These are phyloP conservation scores for Podaxis mareebaensis DNA, from an alignment of 768 basidiomycete genomes.

Conservation along the genomic window DNA sequence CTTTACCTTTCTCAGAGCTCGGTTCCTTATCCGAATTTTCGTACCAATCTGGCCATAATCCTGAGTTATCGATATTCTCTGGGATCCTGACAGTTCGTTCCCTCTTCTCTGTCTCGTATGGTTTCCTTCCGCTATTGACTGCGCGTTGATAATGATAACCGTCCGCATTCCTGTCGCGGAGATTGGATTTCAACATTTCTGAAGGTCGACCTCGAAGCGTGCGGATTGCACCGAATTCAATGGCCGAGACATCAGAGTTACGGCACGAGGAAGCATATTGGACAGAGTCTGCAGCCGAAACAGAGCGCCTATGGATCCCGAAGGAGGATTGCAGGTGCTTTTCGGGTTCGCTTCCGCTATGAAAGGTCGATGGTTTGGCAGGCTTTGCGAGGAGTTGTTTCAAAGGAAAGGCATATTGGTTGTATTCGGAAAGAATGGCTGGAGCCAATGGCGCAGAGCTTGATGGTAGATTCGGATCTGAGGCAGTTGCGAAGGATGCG, in stretches of 20 bases:
- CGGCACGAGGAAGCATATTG: not conserved
- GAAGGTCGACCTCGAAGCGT: not conserved
- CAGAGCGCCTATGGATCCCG: not conserved
- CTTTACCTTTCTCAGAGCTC: not conserved
- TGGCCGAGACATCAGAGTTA: not conserved
- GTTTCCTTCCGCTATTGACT: not conserved
- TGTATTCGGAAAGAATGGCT: not conserved
- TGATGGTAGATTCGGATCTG: slow-evolving; percentile 13
- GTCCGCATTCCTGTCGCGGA: not conserved
- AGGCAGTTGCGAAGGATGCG: slow-evolving; percentile 1
- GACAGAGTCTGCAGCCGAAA: not conserved
- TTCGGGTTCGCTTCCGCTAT: not conserved
- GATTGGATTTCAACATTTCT: not conserved
- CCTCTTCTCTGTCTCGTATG: not conserved
- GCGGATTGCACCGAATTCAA: not conserved
- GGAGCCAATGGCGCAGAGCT: not conserved
- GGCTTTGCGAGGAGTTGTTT: slow-evolving; percentile 12
- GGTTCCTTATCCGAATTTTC: not conserved
- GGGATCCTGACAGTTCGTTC: not conserved
- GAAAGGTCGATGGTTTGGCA: not conserved
- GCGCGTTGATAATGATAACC: slow-evolving; percentile 8
- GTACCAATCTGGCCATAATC: slow-evolving; percentile 5
- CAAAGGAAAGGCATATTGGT: not conserved
- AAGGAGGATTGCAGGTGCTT: not conserved
- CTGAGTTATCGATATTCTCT: not conserved